Base-by-base conservation (phyloP, 2,329 filamentous ascomycete species). In the Calonectria pteridis region DNA sequence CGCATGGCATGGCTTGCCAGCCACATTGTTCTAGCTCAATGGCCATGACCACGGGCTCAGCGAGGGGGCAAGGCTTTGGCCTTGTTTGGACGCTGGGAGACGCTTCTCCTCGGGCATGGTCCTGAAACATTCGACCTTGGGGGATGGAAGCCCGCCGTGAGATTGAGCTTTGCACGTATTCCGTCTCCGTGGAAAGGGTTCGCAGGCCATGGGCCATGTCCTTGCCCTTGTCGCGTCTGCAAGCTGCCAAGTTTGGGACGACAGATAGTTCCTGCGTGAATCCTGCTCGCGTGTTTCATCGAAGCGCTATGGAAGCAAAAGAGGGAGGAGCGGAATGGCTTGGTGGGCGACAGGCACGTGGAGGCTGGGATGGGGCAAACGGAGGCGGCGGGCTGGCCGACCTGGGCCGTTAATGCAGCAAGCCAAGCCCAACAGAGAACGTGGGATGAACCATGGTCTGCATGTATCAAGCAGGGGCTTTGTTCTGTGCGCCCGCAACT, bases 391-490 rank as follows among this genome's bases (percentile, higher is more conserved):
- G 31, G 23, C 67, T 73, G 73, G 69, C 74, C 69, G 59, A 72
- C 67, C 73, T 71, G 73, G 71, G 62, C 67, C 46, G 50, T 68
- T 69, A 64, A 49, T 75, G 72, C 76, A 77, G 76, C 70, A 62
- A 76, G 73, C 79, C 78, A 80, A 73, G 51, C 78, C 77, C 55
- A 33, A 80, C 77, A 29, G 58, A 80, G 79, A 58, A 80, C 78
- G 74, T 75, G 72, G 59, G 68, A 76, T 74, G 76, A 80, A 77
- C 76, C 78, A 77, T 80, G 75, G 66, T 26, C 69, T 71, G 71
- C 62, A 59, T 67, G 37, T 55, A 63, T 63, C 74, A 76, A 67
- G 69, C 71, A 67, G 59, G 72, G 69, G 69, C 40, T 53, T 72
- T 46, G 68, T 63, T 65, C 75, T 55, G 67, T 33, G 50, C 16